Conservation (phyloP, 1,139 yeast genomes). For the Magnusiomyces sp. region DNA sequence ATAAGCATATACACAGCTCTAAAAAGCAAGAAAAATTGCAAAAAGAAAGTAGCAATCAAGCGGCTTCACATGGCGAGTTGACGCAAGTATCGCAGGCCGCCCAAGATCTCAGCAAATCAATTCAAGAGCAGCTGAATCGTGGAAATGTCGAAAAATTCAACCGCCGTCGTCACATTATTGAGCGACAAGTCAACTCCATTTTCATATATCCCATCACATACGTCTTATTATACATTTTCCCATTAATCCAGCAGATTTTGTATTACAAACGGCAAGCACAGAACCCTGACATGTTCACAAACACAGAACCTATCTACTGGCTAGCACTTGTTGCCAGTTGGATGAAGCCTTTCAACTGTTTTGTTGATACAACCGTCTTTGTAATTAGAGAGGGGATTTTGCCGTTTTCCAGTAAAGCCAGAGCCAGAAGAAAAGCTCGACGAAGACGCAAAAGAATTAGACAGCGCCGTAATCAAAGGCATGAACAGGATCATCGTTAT, state of each 20-base stretch:
- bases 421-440: not conserved
- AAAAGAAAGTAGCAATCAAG: not conserved
- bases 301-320: constrained; percentile 49
- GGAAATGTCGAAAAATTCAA: constrained; percentile 54
- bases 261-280: constrained; percentile 34
- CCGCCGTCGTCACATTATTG: constrained; percentile 53
- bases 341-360: constrained; percentile 73
- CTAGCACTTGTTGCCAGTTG: constrained; percentile 59
- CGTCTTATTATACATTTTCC: constrained; percentile 71
- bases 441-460: too few species aligned
- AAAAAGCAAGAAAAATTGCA: not conserved
- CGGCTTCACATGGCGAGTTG: not conserved
- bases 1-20: not conserved
- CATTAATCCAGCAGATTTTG: constrained; percentile 61
- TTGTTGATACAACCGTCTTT: constrained; percentile 69
- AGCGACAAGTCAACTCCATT: constrained; percentile 70
- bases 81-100: not conserved
- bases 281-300: not conserved
- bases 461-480: too few species aligned
- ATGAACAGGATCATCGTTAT: too few species aligned
- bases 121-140: constrained; percentile 37
- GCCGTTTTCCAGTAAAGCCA: constrained; percentile 4
- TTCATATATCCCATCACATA: constrained; percentile 82
- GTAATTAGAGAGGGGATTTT: constrained; percentile 50
- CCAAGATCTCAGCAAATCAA: not conserved